Percentiles rank a stretch among this genome's conserved stretches.
These are phyloP conservation scores for Rhizophora apiculata DNA, from an alignment of 345 rosid species.

Conservation along the genomic window DNA sequence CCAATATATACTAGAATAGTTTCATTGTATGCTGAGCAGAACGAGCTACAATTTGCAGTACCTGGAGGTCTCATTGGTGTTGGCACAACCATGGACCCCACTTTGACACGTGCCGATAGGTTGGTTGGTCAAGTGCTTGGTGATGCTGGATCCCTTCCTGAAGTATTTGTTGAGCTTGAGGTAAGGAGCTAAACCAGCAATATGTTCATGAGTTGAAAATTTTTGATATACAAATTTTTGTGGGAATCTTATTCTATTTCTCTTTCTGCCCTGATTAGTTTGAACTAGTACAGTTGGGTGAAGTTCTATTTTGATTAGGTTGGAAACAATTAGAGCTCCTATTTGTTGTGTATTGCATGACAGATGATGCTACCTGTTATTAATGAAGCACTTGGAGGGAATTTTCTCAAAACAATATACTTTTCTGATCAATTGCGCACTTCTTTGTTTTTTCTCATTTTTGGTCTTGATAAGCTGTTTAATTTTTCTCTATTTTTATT, in stretches of 20 bases:
- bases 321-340: too few species aligned
- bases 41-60: slow-evolving; percentile 94
- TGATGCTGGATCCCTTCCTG: slow-evolving; percentile 91
- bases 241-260: too few species aligned
- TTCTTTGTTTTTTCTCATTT: too few species aligned
- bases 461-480: too few species aligned
- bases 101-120: slow-evolving; percentile 91
- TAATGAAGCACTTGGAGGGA: too few species aligned
- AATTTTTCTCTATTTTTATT: too few species aligned
- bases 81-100: slow-evolving; percentile 98
- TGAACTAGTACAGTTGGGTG: too few species aligned
- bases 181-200: slow-evolving; percentile 30
- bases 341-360: too few species aligned
- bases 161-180: slow-evolving; percentile 89
- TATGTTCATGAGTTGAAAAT: not conserved
- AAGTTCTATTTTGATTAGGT: too few species aligned
- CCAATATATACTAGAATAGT: slow-evolving; percentile 92
- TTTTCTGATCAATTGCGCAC: too few species aligned
- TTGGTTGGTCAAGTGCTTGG: slow-evolving; percentile 98
- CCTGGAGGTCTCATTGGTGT: slow-evolving; percentile 98
- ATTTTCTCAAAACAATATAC: not conserved
- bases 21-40: slow-evolving; percentile 82
- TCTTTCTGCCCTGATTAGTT: too few species aligned
- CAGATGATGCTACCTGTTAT: not conserved
- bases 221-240: too few species aligned